Base-by-base conservation (phyloP, 345 rosid genomes). In the Lepidium sativum region DNA sequence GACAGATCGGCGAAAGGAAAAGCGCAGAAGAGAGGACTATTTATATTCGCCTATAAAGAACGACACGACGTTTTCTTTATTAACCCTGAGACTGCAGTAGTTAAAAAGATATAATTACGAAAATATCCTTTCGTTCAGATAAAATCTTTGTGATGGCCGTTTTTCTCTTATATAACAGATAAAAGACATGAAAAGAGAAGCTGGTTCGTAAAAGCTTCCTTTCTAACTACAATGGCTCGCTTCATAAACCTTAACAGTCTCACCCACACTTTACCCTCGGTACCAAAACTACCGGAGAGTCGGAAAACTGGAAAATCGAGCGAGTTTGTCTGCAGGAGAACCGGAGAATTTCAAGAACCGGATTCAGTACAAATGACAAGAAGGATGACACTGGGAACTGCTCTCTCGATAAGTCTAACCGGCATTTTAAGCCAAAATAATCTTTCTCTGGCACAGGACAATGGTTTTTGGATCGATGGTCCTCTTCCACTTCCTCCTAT, bases 401-500 rank as follows among this genome's bases (percentile, higher is more conserved):
- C 84, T 68, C 68, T 67, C 33, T 87, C 94, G 0, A 27, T 84
- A 38, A 73, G 86, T 32, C 74, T 86, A 2, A 17, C 68, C 31
- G 86, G 76, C 35, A 41, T 45, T 48, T 57, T 65, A 4, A 69
- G 73, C 9, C 3, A 15, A 21, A 67, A 58, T 9, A 78, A 72
- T 20, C 55, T 58, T 31, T 79, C 94, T 29, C 70, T 76, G 6
- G 97, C 96, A 5, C 79, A 84, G 65, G 88, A 82, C 37, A 92
- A 89, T 48, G 88, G 88, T 4, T 84, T 72, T 57, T 87, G 91
- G 91, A 52, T 72, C 60, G 82, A 76, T 32, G 80, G 80, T 47
- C 94, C 87, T 40, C 72, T 92, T 31, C 82, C 86, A 0, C 63
- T 81, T 40, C 94, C 89, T 58, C 70, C 88, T 15, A 78, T 80